Base-by-base conservation (phyloP, 192 early-diverging fungal species). In the Oehlia diaphana region DNA sequence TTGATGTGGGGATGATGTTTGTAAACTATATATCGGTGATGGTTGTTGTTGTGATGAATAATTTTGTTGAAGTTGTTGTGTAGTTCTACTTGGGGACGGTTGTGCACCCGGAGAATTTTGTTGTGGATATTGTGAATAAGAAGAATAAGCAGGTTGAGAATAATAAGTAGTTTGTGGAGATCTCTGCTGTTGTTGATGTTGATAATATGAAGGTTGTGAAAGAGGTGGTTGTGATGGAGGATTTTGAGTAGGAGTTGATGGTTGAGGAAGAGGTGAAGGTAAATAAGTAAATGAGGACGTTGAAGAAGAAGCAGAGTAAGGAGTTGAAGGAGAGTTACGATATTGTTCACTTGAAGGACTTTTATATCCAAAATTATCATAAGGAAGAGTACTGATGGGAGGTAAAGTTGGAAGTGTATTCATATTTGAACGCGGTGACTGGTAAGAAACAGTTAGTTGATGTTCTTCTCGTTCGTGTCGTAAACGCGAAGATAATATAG, bases 321-420 rank as follows among this genome's bases (percentile, higher is more conserved):
- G 50, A 5, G 72, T 73, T 9, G 72, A 16, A 33, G 72, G 72
- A 14, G 44, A 16, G 47, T 49, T 28, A 58, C 44, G 72, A 53
- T 44, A 31, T 31, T 37, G 69, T 8, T 47, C 37, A 73, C 26
- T 44, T 33, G 31, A 33, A 66, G 10, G 23, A 33, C 65, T 12
- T 67, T 67, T 35, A 33, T 67, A 16, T 31, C 5, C 3, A 66
- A 26, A 14, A 66, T 26, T 23, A 33, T 53, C 42, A 19, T 39
- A 74, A 31, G 72, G 8, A 28, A 74, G 31, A 9, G 72, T 28
- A 23, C 72, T 74, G 23, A 74, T 74, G 44, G 72, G 72, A 74
- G 72, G 72, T 35, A 74, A 74, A 37, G 72, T 74, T 61, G 72
- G 72, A 31, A 53, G 49, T 14, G 72, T 58, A 31, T 28, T 35